Conservation (phyloP, 768 basidiomycete genomes). For the Xerocomellus chrysenteron region DNA sequence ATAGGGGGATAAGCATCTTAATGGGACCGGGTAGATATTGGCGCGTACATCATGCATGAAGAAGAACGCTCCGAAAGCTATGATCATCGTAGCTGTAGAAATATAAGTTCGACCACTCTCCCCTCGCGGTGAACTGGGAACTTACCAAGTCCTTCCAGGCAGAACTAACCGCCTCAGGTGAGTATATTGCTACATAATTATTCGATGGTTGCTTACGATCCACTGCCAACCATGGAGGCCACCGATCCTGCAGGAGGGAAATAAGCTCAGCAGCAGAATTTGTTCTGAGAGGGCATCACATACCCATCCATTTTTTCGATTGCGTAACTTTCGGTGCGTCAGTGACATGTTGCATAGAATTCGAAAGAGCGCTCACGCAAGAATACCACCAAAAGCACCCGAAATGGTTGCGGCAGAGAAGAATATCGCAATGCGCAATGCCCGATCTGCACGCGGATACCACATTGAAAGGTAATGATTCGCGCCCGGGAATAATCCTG, state of each 20-base stretch:
- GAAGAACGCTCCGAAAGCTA: constrained; percentile 39
- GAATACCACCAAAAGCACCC: constrained; percentile 50
- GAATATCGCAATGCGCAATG: constrained; percentile 57
- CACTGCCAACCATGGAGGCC: constrained; percentile 39
- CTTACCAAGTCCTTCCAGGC: constrained; percentile 31
- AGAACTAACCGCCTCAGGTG: constrained; percentile 25
- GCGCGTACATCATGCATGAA: constrained; percentile 51
- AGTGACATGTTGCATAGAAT: not conserved
- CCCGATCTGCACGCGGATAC: constrained; percentile 59
- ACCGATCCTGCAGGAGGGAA: constrained; percentile 16
- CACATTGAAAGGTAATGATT: constrained; percentile 52
- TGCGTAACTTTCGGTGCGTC: constrained; percentile 30
- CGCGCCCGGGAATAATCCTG: constrained; percentile 42
- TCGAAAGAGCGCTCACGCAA: constrained; percentile 36
- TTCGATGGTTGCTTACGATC: constrained; percentile 31
- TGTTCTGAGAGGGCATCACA: constrained; percentile 16
- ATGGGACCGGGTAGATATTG: not conserved
- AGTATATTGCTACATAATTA: not conserved
- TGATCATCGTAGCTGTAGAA: constrained; percentile 21
- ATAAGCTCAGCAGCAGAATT: not conserved
- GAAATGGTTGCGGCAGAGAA: constrained; percentile 60
- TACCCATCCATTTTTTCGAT: constrained; percentile 36
- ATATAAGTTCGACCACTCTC: not conserved
- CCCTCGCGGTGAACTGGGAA: not conserved
- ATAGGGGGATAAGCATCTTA: not conserved